Base-by-base conservation (phyloP, 2,329 filamentous ascomycete species). In the Tolypocladium cylindrosporum region DNA sequence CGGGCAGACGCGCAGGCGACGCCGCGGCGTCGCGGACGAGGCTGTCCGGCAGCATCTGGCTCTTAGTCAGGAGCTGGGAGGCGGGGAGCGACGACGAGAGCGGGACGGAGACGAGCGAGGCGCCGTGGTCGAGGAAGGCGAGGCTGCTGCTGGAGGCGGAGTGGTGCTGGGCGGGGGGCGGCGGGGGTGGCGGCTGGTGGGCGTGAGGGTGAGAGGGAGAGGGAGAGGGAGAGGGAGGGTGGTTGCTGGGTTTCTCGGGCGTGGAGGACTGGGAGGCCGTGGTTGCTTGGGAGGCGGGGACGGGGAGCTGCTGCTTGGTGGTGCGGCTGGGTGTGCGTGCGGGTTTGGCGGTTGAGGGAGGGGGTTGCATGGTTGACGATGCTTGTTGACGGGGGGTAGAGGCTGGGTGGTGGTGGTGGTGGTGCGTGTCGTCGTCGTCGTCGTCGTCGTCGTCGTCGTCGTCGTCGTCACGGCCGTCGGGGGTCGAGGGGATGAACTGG, bases 41-140 rank as follows among this genome's bases (percentile, higher is more conserved):
- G 59, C 75, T 78, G 50, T 78, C 75, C 3, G 81, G 76, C 58
- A 84, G 67, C 70, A 81, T 75, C 67, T 83, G 80, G 60, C 79
- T 82, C 62, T 73, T 75, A 1, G 77, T 76, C 58, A 78, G 65
- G 21, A 82, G 70, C 66, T 84, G 78, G 10, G 79, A 80, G 2
- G 68, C 64, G 10, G 21, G 66, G 61, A n/a, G 56, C 61, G 59
- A 52, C 21, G 60, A 56, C 19, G 58, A 62, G 50, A 55, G 40
- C 11, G 60, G 60, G 45, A 60, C 39, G 55, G 55, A 37, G 58
- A 60, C 52, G 59, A 55, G 43, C 8, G 63, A 63, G 50, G 60
- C 59, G 55, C 58, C 64, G 31, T 65, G 62, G 42, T 70, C 65
- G 50, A 66, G 66, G 21, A 68, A 69, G 10, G 60, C 58, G 54